phyloP scores from a whole-genome alignment of 2,329 filamentous ascomycete genomes.

The Gaeumannomyces tritici region DNA sequence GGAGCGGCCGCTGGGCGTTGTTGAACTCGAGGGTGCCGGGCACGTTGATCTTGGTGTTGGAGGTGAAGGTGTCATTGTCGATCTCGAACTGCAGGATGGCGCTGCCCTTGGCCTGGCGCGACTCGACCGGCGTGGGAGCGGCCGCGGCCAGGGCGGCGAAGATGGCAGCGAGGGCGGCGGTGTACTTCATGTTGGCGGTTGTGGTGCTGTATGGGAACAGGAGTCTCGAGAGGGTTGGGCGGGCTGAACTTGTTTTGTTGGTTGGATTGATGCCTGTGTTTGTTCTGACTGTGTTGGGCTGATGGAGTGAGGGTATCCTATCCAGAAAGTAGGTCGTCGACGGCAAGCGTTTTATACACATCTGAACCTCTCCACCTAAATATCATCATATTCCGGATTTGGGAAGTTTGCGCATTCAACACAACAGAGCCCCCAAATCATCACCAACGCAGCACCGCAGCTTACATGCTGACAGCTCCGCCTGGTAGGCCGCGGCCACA shows the following conservation, averaged over 20 bases:
- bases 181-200: constrained; percentile 2
- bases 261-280: background rate
- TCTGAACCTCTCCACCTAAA: no score
- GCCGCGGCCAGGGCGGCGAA: background rate
- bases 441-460: background rate
- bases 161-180: background rate
- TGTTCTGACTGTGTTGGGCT: background rate
- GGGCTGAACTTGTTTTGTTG: background rate
- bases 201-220: background rate
- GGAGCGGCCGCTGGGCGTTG: background rate
- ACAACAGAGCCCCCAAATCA: no score
- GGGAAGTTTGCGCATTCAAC: background rate
- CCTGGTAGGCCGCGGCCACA: background rate
- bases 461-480: background rate
- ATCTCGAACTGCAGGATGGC: constrained; percentile 4
- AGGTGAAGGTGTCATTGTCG: constrained; percentile 3
- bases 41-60: constrained; percentile 1
- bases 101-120: background rate
- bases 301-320: background rate
- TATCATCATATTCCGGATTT: background rate
- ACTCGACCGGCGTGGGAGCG: background rate
- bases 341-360: background rate
- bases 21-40: constrained; percentile 1
- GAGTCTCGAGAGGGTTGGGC: background rate
- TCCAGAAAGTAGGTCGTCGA: background rate